These are phyloP conservation scores for Hygrophorus russula DNA, from an alignment of 768 basidiomycete species.

Conservation along the genomic window DNA sequence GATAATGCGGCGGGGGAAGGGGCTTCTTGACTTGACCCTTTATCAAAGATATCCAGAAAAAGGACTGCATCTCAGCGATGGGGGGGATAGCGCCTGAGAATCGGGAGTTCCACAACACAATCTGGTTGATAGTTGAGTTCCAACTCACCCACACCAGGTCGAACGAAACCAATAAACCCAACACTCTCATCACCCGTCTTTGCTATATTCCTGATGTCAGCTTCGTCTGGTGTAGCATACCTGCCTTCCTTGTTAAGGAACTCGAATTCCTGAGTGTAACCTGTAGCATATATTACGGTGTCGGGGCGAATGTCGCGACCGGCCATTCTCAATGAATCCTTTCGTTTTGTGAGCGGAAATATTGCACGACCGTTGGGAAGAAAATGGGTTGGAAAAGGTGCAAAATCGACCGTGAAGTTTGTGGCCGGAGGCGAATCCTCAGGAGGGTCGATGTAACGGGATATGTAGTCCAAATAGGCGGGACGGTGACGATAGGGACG, in stretches of 20 bases:
- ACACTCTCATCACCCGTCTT: conserved; percentile 32
- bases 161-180: conserved; percentile 45
- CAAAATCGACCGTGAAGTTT: conserved; percentile 35
- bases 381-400: conserved; percentile 43
- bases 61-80: conserved; percentile 48
- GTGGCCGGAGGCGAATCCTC: conserved; percentile 35
- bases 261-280: conserved; percentile 33
- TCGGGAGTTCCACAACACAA: background rate
- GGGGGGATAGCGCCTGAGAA: conserved; percentile 30
- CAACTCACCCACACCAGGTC: conserved; percentile 43
- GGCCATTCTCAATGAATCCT: conserved; percentile 31
- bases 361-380: conserved; percentile 29
- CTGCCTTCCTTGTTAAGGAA: conserved; percentile 25
- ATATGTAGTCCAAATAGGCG: conserved; percentile 30
- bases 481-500: conserved; percentile 39
- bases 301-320: conserved; percentile 31
- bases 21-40: conserved; percentile 31
- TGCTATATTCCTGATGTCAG: conserved; percentile 32
- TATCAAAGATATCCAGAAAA: conserved; percentile 45
- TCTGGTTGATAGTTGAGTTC: background rate
- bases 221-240: conserved; percentile 30
- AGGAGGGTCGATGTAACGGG: conserved; percentile 48
- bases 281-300: conserved; percentile 37
- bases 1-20: conserved; percentile 36
- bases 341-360: conserved; percentile 30